phyloP scores from a whole-genome alignment of 345 rosid species.

The Luvunga scandens region DNA sequence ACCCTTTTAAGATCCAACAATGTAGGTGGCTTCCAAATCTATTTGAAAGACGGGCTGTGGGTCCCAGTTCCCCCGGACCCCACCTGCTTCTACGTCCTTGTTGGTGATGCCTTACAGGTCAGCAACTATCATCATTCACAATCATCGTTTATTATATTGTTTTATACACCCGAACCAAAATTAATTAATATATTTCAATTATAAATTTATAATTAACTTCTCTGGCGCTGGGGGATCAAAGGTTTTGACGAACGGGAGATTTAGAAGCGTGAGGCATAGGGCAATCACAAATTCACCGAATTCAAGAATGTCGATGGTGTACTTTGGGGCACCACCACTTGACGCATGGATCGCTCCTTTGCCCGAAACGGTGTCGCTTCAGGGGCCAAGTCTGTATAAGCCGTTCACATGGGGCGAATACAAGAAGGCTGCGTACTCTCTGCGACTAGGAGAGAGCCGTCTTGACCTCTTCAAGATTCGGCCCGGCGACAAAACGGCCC shows the following conservation, averaged over 20 bases:
- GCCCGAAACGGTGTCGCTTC: slow-evolving; percentile 52
- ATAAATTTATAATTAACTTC: too few relatives aligned
- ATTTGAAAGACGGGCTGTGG: slow-evolving; percentile 61
- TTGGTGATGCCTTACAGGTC: slow-evolving; percentile 89
- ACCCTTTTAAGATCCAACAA: slow-evolving; percentile 90
- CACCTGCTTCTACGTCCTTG: slow-evolving; percentile 64
- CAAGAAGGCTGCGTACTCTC: slow-evolving; percentile 71
- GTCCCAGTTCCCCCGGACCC: slow-evolving; percentile 83
- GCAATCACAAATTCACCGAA: slow-evolving; percentile 51
- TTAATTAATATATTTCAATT: too few relatives aligned
- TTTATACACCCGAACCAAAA: too few relatives aligned
- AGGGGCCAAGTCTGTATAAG: slow-evolving; percentile 46
- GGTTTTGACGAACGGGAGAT: slow-evolving; percentile 88
- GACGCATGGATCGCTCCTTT: slow-evolving; percentile 50
- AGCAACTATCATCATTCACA: not conserved
- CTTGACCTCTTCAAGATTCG: slow-evolving; percentile 56
- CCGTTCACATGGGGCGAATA: slow-evolving; percentile 85
- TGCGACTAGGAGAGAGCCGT: slow-evolving; percentile 60
- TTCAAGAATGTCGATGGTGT: slow-evolving; percentile 79
- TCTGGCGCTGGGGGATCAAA: slow-evolving; percentile 2
- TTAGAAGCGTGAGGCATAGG: slow-evolving; percentile 80
- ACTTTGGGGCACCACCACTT: slow-evolving; percentile 86
- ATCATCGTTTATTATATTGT: too few relatives aligned
- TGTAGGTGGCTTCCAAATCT: slow-evolving; percentile 82
- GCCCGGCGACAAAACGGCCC: not conserved